These are phyloP conservation scores for Paraconiothyrium brasiliense DNA, from an alignment of 2,329 filamentous ascomycete species.

Conservation along the genomic window DNA sequence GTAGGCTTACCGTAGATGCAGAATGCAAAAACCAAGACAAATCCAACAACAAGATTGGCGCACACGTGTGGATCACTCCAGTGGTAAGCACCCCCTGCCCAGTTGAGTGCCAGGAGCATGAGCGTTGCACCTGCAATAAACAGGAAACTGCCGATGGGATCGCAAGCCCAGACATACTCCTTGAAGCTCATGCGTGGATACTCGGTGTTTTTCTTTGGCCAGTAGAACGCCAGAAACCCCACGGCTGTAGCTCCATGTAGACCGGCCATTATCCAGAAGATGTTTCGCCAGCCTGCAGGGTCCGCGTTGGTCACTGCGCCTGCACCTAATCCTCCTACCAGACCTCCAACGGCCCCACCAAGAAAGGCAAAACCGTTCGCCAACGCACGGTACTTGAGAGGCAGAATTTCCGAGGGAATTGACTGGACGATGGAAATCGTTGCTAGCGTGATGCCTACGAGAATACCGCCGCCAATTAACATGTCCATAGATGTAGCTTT, in stretches of 20 bases:
- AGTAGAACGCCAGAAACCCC: constrained; percentile 55
- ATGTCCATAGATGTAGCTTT: constrained; percentile 65
- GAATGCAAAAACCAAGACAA: constrained; percentile 37
- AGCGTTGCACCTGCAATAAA: constrained; percentile 37
- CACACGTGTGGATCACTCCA: constrained; percentile 39
- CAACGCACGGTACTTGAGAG: constrained; percentile 65
- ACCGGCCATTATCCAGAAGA: constrained; percentile 68
- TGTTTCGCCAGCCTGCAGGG: constrained; percentile 62
- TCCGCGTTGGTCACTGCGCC: constrained; percentile 62
- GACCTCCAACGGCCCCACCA: constrained; percentile 61
- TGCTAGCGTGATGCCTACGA: constrained; percentile 64
- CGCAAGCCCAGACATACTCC: constrained; percentile 41
- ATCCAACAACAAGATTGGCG: constrained; percentile 34
- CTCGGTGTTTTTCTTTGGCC: constrained; percentile 41
- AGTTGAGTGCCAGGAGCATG: constrained; percentile 43
- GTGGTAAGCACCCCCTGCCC: constrained; percentile 39
- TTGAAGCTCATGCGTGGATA: constrained; percentile 37
- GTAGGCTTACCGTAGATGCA: constrained; percentile 36
- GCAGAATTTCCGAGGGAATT: constrained; percentile 66
- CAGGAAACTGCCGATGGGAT: constrained; percentile 39
- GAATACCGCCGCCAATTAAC: constrained; percentile 65
- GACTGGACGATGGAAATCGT: constrained; percentile 66
- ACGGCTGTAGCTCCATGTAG: constrained; percentile 60
- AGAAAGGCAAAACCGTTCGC: constrained; percentile 64
- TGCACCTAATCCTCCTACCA: constrained; percentile 62